Evolutionary conservation across 1,284 basidiomycete species (phyloP), one percentile per base, ranked within the genome.

Genomic region (Naganishia cerealis): DNA sequence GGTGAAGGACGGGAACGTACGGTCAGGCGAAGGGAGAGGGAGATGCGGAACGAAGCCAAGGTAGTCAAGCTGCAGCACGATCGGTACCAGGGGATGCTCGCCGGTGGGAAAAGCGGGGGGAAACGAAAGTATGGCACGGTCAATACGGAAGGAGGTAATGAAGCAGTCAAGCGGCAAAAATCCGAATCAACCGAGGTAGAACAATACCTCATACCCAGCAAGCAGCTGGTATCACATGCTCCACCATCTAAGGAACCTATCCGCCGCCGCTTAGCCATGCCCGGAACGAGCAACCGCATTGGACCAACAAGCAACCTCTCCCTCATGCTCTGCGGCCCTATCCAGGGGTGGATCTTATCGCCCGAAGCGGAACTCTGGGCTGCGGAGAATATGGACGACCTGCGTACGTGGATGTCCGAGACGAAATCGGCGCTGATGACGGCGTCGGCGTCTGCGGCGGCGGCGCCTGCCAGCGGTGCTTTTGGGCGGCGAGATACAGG

Each of bases 251-350:
- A 24, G 5, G 21, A 50, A 3, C 46, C 9, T 12, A 33, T 33
- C 29, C 46, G 24, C 24, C 43, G 16, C n/a, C 43, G 16, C 43
- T 6, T 46, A 8, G 43, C 18, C 15, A 15, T n/a, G 1, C 7
- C 43, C n/a, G 18, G 5, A 24, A 48, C 13, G 5, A 15, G 26
- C 42, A 29, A 26, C 29, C 29, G 29, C 29, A 33, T 9, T 0
- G 9, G 8, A 13, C 3, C 29, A 21, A 36, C 65, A 26, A 57
- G 42, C 46, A 56, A 56, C 48, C 38, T 66, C 7, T 66, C 65
- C 13, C 46, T 79, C 62, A 78, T 77, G 74, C 66, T 79, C 13
- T 79, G 78, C 50, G 78, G 78, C n/a, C 76, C 76, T 0, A 78
- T 79, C 36, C 69, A 67, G 7, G 75, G 73, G 5, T 79, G 78